These are phyloP conservation scores for Ustilago loliicola DNA, from an alignment of 1,284 basidiomycete species.

Conservation along the genomic window DNA sequence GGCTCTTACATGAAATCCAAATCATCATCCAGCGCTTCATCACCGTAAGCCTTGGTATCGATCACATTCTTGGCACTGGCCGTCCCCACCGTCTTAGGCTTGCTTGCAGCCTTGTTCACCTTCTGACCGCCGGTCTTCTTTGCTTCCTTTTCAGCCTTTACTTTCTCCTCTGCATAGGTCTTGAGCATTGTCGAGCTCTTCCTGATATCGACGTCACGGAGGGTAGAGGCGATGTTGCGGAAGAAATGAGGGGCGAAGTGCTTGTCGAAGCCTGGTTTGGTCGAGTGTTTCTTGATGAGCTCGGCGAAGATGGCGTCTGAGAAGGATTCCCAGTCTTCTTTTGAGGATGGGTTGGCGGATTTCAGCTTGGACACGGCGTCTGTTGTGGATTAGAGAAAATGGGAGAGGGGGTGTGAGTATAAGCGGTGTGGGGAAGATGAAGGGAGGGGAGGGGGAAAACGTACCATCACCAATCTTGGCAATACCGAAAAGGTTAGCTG, in stretches of 20 bases:
- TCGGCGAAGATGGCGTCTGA: conserved; percentile 50
- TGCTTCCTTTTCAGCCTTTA: conserved; percentile 64
- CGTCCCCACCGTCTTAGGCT: conserved; percentile 66
- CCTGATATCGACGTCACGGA: conserved; percentile 67
- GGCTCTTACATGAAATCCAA: conserved; percentile 66
- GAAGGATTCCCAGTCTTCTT: conserved; percentile 67
- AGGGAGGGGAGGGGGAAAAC: background rate
- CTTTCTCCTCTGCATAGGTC: conserved; percentile 65
- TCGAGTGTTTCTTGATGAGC: conserved; percentile 57
- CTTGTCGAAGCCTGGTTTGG: conserved; percentile 65
- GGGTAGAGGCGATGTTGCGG: conserved; percentile 40
- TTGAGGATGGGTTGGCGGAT: conserved; percentile 53
- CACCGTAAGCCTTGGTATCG: conserved; percentile 65
- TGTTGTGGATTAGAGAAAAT: background rate
- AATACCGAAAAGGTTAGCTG: conserved; percentile 64
- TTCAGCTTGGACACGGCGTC: conserved; percentile 40
- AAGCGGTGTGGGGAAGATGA: background rate
- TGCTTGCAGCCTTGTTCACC: conserved; percentile 25
- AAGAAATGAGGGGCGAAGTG: conserved; percentile 62
- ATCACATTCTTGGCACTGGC: conserved; percentile 65
- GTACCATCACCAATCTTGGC: conserved; percentile 53
- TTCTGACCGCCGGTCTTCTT: conserved; percentile 62
- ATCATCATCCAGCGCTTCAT: conserved; percentile 69
- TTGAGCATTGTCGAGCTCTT: conserved; percentile 60
- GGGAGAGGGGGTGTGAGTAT: background rate